These are phyloP conservation scores for Lasiosphaeria hispida DNA, from an alignment of 495 filamentous ascomycete genomes.

Conservation along the genomic window DNA sequence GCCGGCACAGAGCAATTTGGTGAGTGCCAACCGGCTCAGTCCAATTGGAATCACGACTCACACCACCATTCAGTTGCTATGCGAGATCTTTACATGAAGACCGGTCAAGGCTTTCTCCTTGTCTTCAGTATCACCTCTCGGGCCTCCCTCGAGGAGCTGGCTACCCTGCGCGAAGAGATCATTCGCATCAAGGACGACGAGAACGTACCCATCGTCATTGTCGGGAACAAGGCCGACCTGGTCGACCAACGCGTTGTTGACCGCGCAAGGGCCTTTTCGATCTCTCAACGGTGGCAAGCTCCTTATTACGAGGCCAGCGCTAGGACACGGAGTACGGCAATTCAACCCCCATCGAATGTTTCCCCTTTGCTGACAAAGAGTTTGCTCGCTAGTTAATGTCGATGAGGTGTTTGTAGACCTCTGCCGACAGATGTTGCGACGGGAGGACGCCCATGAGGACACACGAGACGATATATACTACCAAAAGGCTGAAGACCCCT, in stretches of 20 bases:
- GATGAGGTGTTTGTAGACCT: constrained; percentile 94
- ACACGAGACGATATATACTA: constrained; percentile 41
- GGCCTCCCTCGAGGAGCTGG: constrained; percentile 80
- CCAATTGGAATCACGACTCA: constrained; percentile 4
- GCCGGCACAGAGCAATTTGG: constrained; percentile 98
- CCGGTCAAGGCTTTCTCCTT: constrained; percentile 92
- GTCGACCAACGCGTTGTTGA: constrained; percentile 87
- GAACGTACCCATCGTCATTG: constrained; percentile 88
- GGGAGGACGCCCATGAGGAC: constrained; percentile 54
- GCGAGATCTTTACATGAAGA: constrained; percentile 96
- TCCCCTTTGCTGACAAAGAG: background rate
- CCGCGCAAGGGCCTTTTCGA: constrained; percentile 75
- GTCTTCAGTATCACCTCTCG: constrained; percentile 95
- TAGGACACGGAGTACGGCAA: constrained; percentile 57
- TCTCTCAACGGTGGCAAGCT: constrained; percentile 85
- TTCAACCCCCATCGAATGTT: background rate
- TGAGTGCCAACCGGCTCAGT: constrained; percentile 46
- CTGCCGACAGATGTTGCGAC: constrained; percentile 85
- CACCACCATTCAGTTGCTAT: constrained; percentile 42
- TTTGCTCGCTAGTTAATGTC: constrained; percentile 63
- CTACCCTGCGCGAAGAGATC: constrained; percentile 90
- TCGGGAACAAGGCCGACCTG: constrained; percentile 95
- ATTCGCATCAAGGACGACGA: constrained; percentile 95
- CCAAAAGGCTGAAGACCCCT: constrained; percentile 26
- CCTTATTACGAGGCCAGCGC: constrained; percentile 97